Percentiles rank a stretch among this genome's conserved stretches.
Evolutionary conservation across 2,329 filamentous ascomycete species (phyloP).

Genomic region (Fusarium devonianum): DNA sequence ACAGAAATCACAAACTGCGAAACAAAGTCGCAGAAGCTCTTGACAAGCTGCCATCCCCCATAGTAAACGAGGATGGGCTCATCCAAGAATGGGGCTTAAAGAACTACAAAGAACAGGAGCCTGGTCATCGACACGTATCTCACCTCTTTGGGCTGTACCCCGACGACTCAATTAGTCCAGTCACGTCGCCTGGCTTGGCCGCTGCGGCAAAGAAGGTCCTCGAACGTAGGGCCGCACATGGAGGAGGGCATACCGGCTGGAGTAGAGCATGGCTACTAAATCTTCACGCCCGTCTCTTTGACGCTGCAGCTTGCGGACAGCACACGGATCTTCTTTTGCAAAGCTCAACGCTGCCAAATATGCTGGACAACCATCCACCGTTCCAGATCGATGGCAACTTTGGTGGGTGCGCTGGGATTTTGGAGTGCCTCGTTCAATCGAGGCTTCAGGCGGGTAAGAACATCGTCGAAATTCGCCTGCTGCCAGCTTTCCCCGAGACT

Average conservation of each 20-base stretch:
- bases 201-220: conserved; percentile 43
- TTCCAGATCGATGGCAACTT: conserved; percentile 45
- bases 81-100: conserved; percentile 52
- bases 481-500: conserved; percentile 26
- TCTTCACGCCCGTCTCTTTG: conserved; percentile 53
- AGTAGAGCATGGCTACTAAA: conserved; percentile 59
- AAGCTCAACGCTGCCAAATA: conserved; percentile 27
- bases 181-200: conserved; percentile 29
- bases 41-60: conserved; percentile 12
- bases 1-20: conserved; percentile 7
- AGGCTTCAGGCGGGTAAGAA: background rate
- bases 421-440: conserved; percentile 37
- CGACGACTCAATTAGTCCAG: conserved; percentile 41
- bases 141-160: conserved; percentile 59
- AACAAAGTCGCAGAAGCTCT: conserved; percentile 8
- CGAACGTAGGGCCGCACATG: conserved; percentile 41
- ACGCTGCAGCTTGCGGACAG: conserved; percentile 14
- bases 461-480: conserved; percentile 19
- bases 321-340: conserved; percentile 32
- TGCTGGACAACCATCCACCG: conserved; percentile 35
- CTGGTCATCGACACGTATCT: conserved; percentile 59
- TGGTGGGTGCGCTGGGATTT: conserved; percentile 34
- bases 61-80: conserved; percentile 25
- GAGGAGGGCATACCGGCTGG: conserved; percentile 60
- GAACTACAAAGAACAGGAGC: conserved; percentile 51